Base-by-base conservation (phyloP, 345 rosid genomes). In the Clausena lansium region DNA sequence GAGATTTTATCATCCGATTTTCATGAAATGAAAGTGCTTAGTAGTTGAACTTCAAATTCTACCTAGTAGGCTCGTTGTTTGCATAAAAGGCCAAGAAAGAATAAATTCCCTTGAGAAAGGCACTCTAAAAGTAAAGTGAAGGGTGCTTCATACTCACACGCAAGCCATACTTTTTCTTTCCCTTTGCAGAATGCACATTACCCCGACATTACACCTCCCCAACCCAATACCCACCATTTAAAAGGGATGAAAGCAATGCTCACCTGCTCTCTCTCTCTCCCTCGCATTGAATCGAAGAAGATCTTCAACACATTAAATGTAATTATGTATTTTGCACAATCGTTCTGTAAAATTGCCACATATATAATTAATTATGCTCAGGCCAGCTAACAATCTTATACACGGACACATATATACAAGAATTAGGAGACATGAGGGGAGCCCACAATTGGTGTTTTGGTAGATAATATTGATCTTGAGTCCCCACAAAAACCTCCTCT, bases 81-180 rank as follows among this genome's bases (percentile, higher is more conserved):
- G 27, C 27, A 63, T 19, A 6, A 35, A 70, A 55, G 32, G 66
- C 68, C 71, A 61, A 28, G 25, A 54, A 70, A 45, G 86, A 77
- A 81, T 66, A 82, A 78, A 77, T 84, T 81, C 80, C 65, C 33
- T 39, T 57, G 4, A 2, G 9, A 55, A 55, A 22, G 24, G 25
- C 25, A 55, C 25, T 7, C 50, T 45, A 3, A 1, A 3, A 1
- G 50, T 11, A 3, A 45, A 45, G 50, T 0, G 50, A 3, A 11
- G 50, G 50, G 50, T 45, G 17, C 2, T 11, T 13, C 50, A 45
- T 45, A 45, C 17, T 45, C 50, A 45, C 50, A 45, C 50, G 50
- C 50, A 45, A 45, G 50, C 50, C 15, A 45, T 0, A 45, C 3
- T 13, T 45, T 45, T 45, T 45, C 50, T 45, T 13, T 45, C 17